phyloP scores from a whole-genome alignment of 768 basidiomycete species.

The Suillus brevipes region DNA sequence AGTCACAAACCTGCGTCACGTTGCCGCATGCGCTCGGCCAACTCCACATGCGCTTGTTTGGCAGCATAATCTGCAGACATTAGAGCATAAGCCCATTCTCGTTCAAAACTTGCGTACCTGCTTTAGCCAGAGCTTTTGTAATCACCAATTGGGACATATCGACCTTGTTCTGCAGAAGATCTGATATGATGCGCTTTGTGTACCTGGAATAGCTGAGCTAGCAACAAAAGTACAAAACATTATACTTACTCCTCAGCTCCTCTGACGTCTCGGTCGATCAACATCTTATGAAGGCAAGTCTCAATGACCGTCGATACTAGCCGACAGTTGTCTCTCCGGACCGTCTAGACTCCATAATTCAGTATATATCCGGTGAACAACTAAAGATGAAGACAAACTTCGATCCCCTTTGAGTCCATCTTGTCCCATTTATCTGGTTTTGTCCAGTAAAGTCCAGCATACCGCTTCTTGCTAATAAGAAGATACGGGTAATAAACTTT shows the following conservation, averaged over 20 bases:
- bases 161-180: conserved; percentile 92
- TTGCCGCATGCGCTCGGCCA: conserved; percentile 93
- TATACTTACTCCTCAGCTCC: conserved; percentile 85
- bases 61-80: conserved; percentile 73
- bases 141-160: conserved; percentile 99
- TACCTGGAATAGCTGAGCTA: conserved; percentile 56
- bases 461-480: conserved; percentile 97
- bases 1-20: conserved; percentile 77
- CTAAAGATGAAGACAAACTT: conserved; percentile 51
- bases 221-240: background rate
- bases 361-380: background rate
- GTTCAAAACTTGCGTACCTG: conserved; percentile 45
- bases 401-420: conserved; percentile 99
- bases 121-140: conserved; percentile 93
- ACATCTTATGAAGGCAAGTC: conserved; percentile 96
- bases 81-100: background rate
- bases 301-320: conserved; percentile 97
- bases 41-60: conserved; percentile 95
- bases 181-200: conserved; percentile 89
- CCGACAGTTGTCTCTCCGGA: conserved; percentile 97
- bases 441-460: conserved; percentile 98
- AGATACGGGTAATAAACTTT: conserved; percentile 99
- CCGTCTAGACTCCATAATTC: conserved; percentile 59
- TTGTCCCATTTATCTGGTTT: conserved; percentile 94
- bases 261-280: conserved; percentile 92